Evolutionary conservation across 2,329 filamentous ascomycete species (phyloP).

Genomic region (Acephala macrosclerotiorum): DNA sequence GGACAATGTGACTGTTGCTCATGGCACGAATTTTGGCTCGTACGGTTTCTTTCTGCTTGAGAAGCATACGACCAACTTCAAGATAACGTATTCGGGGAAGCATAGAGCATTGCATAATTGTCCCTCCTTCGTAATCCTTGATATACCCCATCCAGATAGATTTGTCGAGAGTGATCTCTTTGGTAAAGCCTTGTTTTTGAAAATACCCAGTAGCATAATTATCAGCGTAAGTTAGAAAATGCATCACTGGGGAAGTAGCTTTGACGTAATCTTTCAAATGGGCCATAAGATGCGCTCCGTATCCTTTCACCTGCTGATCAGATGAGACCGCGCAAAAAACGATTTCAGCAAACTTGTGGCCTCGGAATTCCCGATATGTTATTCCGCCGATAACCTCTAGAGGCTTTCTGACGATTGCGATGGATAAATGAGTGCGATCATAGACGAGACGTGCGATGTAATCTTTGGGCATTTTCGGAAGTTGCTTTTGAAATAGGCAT

Average conservation of each 20-base stretch:
- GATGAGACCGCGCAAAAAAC: slow-evolving; percentile 98
- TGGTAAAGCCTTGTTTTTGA: slow-evolving; percentile 98
- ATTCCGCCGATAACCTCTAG: slow-evolving; percentile 96
- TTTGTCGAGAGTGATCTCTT: slow-evolving; percentile 92
- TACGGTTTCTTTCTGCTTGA: slow-evolving; percentile 96
- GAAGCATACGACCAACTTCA: slow-evolving; percentile 88
- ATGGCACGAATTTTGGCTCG: slow-evolving; percentile 94
- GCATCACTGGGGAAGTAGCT: slow-evolving; percentile 95
- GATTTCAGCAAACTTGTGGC: slow-evolving; percentile 93
- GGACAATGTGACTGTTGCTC: slow-evolving; percentile 86
- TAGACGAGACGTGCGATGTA: slow-evolving; percentile 98
- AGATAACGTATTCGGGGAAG: slow-evolving; percentile 93
- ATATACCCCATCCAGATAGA: slow-evolving; percentile 99
- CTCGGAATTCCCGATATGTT: slow-evolving; percentile 93
- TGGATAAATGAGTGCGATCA: slow-evolving; percentile 93
- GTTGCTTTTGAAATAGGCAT: slow-evolving; percentile 97
- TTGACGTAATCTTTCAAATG: slow-evolving; percentile 99
- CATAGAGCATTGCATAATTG: slow-evolving; percentile 99
- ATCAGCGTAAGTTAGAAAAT: slow-evolving; percentile 97
- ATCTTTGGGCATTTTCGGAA: slow-evolving; percentile 99
- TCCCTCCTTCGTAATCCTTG: slow-evolving; percentile 98
- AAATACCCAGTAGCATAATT: slow-evolving; percentile 99
- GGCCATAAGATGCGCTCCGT: slow-evolving; percentile 97
- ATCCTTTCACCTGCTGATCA: slow-evolving; percentile 98
- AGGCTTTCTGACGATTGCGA: slow-evolving; percentile 97